A percentile compares a stretch with the other conserved stretches of the same genome.
These are phyloP conservation scores for Candida boleticola DNA, from an alignment of 805 yeast species.

Conservation along the genomic window DNA sequence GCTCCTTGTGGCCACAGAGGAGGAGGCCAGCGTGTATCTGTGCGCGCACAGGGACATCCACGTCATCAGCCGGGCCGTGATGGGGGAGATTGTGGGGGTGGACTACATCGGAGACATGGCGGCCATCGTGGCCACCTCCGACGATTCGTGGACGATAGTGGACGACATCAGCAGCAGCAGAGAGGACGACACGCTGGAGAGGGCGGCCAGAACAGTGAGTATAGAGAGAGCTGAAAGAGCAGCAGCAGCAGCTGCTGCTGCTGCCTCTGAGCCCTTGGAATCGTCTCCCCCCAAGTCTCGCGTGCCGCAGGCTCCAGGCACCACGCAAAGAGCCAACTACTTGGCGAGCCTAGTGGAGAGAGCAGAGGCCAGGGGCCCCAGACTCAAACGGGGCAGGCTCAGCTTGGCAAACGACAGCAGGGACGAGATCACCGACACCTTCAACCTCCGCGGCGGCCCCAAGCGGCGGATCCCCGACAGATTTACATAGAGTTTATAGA, in stretches of 20 bases:
- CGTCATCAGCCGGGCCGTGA: not conserved
- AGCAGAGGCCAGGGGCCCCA: not conserved
- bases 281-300: too few relatives aligned
- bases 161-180: not conserved
- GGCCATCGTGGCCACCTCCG: not conserved
- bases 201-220: not conserved
- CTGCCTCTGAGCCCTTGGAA: too few relatives aligned
- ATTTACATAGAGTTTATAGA: too few relatives aligned
- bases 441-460: constrained; percentile 17
- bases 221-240: constrained; percentile 1
- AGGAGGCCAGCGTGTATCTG: not conserved
- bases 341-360: not conserved
- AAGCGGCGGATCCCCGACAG: too few relatives aligned
- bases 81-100: not conserved
- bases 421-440: constrained; percentile 30
- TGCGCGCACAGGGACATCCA: not conserved
- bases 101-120: not conserved
- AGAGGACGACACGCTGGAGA: not conserved
- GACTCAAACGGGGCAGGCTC: constrained; percentile 2
- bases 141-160: not conserved
- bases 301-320: not conserved
- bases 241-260: not conserved
- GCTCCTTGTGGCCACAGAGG: not conserved
- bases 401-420: constrained; percentile 6
- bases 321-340: not conserved